Percentiles rank a stretch among this genome's conserved stretches.
phyloP scores from a whole-genome alignment of 2,329 filamentous ascomycete genomes.

The Aspergillus transmontanensis region DNA sequence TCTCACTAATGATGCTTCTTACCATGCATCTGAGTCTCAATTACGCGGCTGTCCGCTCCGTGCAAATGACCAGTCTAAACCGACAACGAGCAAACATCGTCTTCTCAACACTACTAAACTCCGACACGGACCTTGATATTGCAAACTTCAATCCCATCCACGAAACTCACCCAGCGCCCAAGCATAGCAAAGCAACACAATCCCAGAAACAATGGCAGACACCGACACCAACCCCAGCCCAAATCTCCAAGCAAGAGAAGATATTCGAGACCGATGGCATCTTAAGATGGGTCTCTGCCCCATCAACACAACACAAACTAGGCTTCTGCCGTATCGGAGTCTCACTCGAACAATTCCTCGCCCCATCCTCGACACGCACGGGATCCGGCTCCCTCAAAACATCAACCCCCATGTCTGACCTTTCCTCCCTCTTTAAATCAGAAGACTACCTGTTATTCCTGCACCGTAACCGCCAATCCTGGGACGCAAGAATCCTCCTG shows the following conservation, averaged over 20 bases:
- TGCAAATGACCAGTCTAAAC: constrained; percentile 83
- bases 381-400: constrained; percentile 29
- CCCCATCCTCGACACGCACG: constrained; percentile 15
- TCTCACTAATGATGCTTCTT: constrained; percentile 70
- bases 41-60: constrained; percentile 79
- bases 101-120: constrained; percentile 58
- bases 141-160: background rate
- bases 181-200: background rate
- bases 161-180: background rate
- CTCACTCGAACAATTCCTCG: constrained; percentile 40
- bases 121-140: constrained; percentile 28
- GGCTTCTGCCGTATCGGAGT: constrained; percentile 61
- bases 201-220: constrained; percentile 14
- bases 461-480: constrained; percentile 31
- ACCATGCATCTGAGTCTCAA: constrained; percentile 80
- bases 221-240: constrained; percentile 61
- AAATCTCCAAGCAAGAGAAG: constrained; percentile 63
- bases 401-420: constrained; percentile 46
- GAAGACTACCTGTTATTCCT: constrained; percentile 66
- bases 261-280: constrained; percentile 68
- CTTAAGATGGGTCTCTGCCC: constrained; percentile 55
- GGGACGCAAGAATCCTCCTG: constrained; percentile 61
- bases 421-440: constrained; percentile 55
- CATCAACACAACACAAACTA: constrained; percentile 28
- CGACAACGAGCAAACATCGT: constrained; percentile 82